Conservation (phyloP, 805 yeast genomes). For the Zygoascus bituminiphila region DNA sequence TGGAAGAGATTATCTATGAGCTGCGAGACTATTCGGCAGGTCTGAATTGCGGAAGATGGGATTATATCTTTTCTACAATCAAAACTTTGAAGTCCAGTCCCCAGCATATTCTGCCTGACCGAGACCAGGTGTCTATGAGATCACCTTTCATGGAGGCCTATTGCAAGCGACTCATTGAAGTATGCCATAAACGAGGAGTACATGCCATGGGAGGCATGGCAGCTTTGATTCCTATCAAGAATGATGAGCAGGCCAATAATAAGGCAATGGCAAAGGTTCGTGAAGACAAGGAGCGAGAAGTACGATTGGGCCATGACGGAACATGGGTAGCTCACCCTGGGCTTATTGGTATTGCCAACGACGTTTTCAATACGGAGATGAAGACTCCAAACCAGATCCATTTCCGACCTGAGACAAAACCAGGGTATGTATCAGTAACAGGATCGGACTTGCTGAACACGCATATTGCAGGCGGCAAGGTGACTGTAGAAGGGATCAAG, state of each 20-base stretch:
- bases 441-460: conserved; percentile 54
- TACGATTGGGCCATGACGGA: conserved; percentile 58
- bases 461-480: conserved; percentile 42
- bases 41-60: conserved; percentile 70
- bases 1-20: conserved; percentile 68
- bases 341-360: conserved; percentile 51
- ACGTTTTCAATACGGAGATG: conserved; percentile 62
- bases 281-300: conserved; percentile 59
- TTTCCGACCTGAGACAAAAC: conserved; percentile 35
- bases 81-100: conserved; percentile 54
- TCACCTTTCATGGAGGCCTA: conserved; percentile 67
- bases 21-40: conserved; percentile 62
- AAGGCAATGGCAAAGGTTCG: conserved; percentile 56
- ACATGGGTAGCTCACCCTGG: conserved; percentile 75
- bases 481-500: conserved; percentile 59
- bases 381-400: conserved; percentile 62
- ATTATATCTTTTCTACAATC: conserved; percentile 60
- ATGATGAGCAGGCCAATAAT: conserved; percentile 47
- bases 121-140: conserved; percentile 57
- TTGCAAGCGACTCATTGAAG: conserved; percentile 53
- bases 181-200: conserved; percentile 60
- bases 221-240: conserved; percentile 63
- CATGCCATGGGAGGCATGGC: conserved; percentile 77
- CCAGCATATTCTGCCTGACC: conserved; percentile 56
- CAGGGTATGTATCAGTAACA: conserved; percentile 38